Base-by-base conservation (phyloP, 257 asterid genomes). In the Agastache rugosa region DNA sequence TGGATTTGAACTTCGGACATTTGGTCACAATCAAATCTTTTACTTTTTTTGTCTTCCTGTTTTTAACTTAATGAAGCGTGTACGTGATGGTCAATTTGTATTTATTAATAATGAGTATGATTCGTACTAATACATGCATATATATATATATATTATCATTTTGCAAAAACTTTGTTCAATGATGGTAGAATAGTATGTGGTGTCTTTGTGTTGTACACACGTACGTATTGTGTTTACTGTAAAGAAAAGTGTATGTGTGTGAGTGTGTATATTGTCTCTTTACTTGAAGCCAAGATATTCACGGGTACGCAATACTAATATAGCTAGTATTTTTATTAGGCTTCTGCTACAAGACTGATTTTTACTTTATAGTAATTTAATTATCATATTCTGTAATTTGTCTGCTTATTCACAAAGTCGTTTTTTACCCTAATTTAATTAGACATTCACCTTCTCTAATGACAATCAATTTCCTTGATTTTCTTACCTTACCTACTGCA, bases 301-400 rank as follows among this genome's bases (percentile, higher is more conserved):
- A 79, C 80, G 80, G 77, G 75, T 58, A 65, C 16, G 10, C 63
- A 42, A 58, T 51, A 16, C 12, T 37, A 41, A 8, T 37, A 37
- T 27, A 56, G 16, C 67, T 62, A 45, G 10, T 35, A n/a, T 16
- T 11, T 50, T 39, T 35, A 60, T 67, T 47, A 65, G 19, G 22
- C 19, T 42, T 69, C 58, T 15, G 29, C 69, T 5, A 14, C 70
- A 35, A 56, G 14, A 41, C 29, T 71, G 48, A 58, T 63, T 63
- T 27, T 76, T 11, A 35, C 10, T 29, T 51, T 39, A 7, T 25
- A 51, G 31, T 27, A 53, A 63, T 39, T 31, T 76, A 42, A 67
- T 37, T 22, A 58, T 27, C 55, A 29, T 16, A 22, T 25, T 56
- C 20, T 54, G 11, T 20, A 23, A 69, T 31, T 75, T 34, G 23